Evolutionary conservation across 2,329 filamentous ascomycete species (phyloP).

Genomic region (Xylariales sp.): DNA sequence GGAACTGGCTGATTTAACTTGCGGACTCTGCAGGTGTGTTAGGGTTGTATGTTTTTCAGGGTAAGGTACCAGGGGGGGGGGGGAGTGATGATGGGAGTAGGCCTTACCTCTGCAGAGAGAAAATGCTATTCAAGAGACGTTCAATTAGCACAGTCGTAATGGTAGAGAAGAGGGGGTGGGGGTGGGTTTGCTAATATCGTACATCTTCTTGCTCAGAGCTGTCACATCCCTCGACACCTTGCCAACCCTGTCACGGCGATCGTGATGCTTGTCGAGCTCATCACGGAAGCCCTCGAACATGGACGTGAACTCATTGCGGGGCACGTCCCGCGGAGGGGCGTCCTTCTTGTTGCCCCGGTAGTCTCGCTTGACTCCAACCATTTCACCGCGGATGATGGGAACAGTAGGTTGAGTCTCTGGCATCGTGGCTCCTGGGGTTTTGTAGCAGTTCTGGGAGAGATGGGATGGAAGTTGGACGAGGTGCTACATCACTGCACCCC

Average conservation of each 20-base stretch:
- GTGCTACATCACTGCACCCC: too few relatives aligned
- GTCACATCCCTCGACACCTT: constrained; percentile 93
- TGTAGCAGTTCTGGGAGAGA: too few relatives aligned
- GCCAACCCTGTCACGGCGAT: constrained; percentile 82
- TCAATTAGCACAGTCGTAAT: constrained; percentile 2
- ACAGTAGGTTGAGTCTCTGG: constrained; percentile 18
- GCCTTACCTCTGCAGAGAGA: constrained; percentile 71
- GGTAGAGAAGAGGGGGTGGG: too few relatives aligned
- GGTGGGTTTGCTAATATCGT: too few relatives aligned
- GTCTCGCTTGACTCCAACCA: constrained; percentile 48
- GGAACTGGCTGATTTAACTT: constrained; percentile 61
- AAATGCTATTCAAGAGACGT: constrained; percentile 56
- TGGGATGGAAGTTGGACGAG: too few relatives aligned
- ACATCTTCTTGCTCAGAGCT: constrained; percentile 96
- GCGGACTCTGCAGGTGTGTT: constrained; percentile 63
- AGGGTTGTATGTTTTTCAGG: too few relatives aligned
- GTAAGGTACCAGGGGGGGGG: too few relatives aligned
- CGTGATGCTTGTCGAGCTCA: constrained; percentile 91
- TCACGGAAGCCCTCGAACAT: constrained; percentile 86
- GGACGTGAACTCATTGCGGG: constrained; percentile 50
- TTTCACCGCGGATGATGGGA: constrained; percentile 16
- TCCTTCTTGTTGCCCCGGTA: constrained; percentile 46
- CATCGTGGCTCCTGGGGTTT: not conserved
- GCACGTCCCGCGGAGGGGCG: constrained; percentile 23
- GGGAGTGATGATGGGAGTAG: too few relatives aligned